phyloP scores from a whole-genome alignment of 352 stramenopile species.

The Globisporangium acanthophoron region DNA sequence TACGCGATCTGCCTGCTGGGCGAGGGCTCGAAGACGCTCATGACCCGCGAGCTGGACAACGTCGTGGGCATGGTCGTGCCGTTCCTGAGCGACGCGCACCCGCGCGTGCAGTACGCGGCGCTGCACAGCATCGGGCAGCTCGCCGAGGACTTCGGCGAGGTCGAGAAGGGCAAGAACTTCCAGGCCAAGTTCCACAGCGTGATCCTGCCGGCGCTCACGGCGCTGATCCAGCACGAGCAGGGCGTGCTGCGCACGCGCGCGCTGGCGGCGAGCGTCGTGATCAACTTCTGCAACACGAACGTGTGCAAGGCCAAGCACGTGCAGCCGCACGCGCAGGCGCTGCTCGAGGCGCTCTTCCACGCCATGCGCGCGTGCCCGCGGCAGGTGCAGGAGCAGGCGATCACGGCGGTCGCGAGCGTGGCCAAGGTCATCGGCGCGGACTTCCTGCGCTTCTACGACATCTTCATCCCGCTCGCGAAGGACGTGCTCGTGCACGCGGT shows the following conservation, averaged over 20 bases:
- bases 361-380: constrained; percentile 66
- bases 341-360: constrained; percentile 81
- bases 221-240: constrained; percentile 57
- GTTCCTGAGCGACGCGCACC: constrained; percentile 64
- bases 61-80: constrained; percentile 62
- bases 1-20: constrained; percentile 75
- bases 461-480: constrained; percentile 86
- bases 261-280: constrained; percentile 68
- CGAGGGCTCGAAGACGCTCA: constrained; percentile 71
- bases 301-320: constrained; percentile 82
- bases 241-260: constrained; percentile 67
- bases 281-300: constrained; percentile 86
- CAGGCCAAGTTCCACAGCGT: constrained; percentile 69
- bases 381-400: constrained; percentile 84
- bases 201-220: constrained; percentile 63
- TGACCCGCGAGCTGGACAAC: constrained; percentile 77
- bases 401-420: constrained; percentile 81
- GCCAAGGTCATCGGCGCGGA: constrained; percentile 79
- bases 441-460: constrained; percentile 78
- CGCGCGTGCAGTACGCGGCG: constrained; percentile 77
- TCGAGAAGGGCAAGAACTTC: constrained; percentile 87
- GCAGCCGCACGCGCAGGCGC: constrained; percentile 45
- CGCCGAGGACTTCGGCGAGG: constrained; percentile 76
- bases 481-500: constrained; percentile 73
- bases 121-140: constrained; percentile 82